These are phyloP conservation scores for Vanderwaltozyma verrucispora DNA, from an alignment of 805 yeast genomes.

Conservation along the genomic window DNA sequence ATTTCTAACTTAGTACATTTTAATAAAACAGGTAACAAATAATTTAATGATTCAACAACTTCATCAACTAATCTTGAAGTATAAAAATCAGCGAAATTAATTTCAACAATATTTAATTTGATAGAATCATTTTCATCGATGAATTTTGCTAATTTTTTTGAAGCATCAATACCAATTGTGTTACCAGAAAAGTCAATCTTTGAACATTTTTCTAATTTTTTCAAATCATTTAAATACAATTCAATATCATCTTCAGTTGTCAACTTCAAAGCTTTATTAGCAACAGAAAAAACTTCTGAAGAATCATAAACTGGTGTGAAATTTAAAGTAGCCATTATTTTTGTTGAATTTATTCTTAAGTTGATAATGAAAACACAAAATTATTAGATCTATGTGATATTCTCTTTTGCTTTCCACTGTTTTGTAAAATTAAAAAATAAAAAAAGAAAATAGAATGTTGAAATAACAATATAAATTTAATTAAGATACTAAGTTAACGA, in stretches of 20 bases:
- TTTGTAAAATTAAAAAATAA: too few relatives aligned
- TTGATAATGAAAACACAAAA: too few relatives aligned
- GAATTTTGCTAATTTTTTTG: conserved; percentile 54
- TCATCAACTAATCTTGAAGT: conserved; percentile 93
- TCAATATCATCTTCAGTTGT: conserved; percentile 63
- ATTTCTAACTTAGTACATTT: conserved; percentile 58
- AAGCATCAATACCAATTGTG: conserved; percentile 88
- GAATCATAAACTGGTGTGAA: conserved; percentile 34
- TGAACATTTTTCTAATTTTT: conserved; percentile 27
- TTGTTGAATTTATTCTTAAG: too few relatives aligned
- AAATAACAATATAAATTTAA: too few relatives aligned
- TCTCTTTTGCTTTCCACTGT: too few relatives aligned
- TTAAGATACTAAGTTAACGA: too few relatives aligned
- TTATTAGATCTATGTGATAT: too few relatives aligned
- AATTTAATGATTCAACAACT: conserved; percentile 73
- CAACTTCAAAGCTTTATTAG: conserved; percentile 68
- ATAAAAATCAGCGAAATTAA: conserved; percentile 84
- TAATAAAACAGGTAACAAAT: conserved; percentile 63
- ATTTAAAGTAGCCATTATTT: conserved; percentile 34
- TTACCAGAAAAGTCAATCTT: conserved; percentile 83
- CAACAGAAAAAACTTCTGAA: conserved; percentile 47
- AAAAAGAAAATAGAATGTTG: too few relatives aligned
- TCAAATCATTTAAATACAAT: conserved; percentile 54
- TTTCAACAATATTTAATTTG: conserved; percentile 44
- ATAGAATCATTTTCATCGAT: conserved; percentile 30